Base-by-base conservation (phyloP, 2,329 filamentous ascomycete genomes). In the Fusarium guadeloupense region DNA sequence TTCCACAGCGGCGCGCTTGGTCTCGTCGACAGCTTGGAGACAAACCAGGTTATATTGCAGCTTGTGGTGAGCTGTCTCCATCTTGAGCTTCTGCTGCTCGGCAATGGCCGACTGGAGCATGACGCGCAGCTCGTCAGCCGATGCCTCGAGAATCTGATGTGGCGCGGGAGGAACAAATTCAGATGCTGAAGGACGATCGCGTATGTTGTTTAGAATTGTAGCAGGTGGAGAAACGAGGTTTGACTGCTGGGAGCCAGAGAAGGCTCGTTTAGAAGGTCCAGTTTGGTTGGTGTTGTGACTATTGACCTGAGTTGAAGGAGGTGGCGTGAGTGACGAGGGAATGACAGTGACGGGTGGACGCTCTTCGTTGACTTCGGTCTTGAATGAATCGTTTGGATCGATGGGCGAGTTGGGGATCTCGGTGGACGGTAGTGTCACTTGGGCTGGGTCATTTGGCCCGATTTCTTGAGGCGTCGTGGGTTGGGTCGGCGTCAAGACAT, bases 1-100 rank as follows among this genome's bases (percentile, higher is more conserved):
- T 75, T 97, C 94, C 6, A 97, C 93, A 30, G 89, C 90, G 66
- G 94, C 92, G 21, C 93, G 88, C 75, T 96, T 93, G 9, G 92
- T 86, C 25, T 93, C 89, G 67, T 96, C 92, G 42, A 89, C 88
- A 49, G 91, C 93, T 71, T 96, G 92, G 64, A 97, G 88, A 45
- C 86, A 88, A 23, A 96, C 83, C 71, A 97, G 84, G 68, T 89
- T 93, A 72, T 93, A 90, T 74, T 97, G 94, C 49, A 98, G 80
- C 77, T 95, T 96, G 78, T 95, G 90, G 74, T 97, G 93, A 26
- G 93, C 91, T 14, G 90, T 89, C 55, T 93, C 90, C 80, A 93
- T 93, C 70, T 95, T 91, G 42, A 88, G 76, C 67, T 80, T 83
- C 39, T 81, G 79, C 57, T 87, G 83, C 64, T 89, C 83, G 19